Evolutionary conservation across 257 asterid genomes (phyloP).

Genomic region (Fraxinus excelsior): DNA sequence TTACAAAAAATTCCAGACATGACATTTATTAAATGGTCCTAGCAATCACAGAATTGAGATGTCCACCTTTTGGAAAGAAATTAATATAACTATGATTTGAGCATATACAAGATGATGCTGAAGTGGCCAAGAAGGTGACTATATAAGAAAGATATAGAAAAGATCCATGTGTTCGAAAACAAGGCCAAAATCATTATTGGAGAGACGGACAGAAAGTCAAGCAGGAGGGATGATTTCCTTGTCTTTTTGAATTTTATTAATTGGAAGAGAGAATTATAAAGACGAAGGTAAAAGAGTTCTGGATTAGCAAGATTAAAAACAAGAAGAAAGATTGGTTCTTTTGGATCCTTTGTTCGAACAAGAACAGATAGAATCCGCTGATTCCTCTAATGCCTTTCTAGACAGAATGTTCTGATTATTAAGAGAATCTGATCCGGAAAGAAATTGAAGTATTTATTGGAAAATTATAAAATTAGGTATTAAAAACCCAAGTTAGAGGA

Average conservation of each 20-base stretch:
- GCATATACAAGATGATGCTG: background rate
- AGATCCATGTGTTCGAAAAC: background rate
- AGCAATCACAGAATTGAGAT: background rate
- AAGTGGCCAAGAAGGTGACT: background rate
- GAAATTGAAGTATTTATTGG: background rate
- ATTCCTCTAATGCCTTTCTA: no score
- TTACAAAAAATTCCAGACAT: background rate
- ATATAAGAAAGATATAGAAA: background rate
- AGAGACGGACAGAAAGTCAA: no score
- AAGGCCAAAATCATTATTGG: no score
- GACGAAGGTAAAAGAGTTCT: no score
- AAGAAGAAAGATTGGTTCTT: no score
- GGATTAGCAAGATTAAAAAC: no score
- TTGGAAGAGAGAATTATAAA: no score
- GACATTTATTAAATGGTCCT: background rate
- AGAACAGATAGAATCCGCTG: no score
- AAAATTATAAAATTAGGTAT: background rate
- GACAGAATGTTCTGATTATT: no score
- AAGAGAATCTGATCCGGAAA: background rate
- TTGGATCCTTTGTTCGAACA: no score
- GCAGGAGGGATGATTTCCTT: no score
- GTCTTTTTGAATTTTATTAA: no score
- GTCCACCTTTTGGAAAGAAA: background rate
- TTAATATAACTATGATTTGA: background rate
- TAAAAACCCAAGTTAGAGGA: background rate